These are phyloP conservation scores for Pharus latifolius DNA, from an alignment of 176 grass and related monocot species.

Conservation along the genomic window DNA sequence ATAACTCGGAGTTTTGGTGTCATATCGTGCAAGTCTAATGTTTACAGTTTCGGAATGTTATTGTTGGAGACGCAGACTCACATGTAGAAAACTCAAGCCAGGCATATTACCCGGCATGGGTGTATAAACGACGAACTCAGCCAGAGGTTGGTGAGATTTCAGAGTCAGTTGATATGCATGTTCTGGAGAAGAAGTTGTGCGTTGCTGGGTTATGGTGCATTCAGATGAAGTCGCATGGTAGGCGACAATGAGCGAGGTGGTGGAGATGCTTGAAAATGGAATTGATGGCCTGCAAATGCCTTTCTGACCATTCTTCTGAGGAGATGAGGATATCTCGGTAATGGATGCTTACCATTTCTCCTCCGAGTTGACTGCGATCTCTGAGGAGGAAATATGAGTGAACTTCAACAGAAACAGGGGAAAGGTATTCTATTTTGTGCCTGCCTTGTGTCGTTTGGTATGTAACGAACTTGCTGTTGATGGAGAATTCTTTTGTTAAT, in stretches of 20 bases:
- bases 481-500: no score
- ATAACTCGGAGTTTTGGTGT: conserved; percentile 32
- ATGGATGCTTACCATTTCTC: not conserved
- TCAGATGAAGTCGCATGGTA: conserved; percentile 5
- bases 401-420: no score
- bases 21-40: conserved; percentile 29
- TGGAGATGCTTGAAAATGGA: not conserved
- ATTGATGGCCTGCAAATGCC: not conserved
- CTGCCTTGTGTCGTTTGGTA: no score
- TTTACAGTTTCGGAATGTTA: conserved; percentile 59
- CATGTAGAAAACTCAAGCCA: not conserved
- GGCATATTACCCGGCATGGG: conserved; percentile 21
- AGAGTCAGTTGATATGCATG: not conserved
- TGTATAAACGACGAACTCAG: conserved; percentile 6
- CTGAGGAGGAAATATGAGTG: no score
- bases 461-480: no score
- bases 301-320: no score
- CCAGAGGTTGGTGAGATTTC: not conserved
- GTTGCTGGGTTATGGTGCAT: conserved; percentile 34
- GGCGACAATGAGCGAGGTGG: no score
- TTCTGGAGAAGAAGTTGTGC: conserved; percentile 28
- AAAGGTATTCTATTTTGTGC: no score
- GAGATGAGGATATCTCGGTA: not conserved
- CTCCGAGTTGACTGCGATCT: not conserved
- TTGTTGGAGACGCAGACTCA: conserved; percentile 22